phyloP scores from a whole-genome alignment of 2,329 filamentous ascomycete species.

The Coniochaeta sp. region DNA sequence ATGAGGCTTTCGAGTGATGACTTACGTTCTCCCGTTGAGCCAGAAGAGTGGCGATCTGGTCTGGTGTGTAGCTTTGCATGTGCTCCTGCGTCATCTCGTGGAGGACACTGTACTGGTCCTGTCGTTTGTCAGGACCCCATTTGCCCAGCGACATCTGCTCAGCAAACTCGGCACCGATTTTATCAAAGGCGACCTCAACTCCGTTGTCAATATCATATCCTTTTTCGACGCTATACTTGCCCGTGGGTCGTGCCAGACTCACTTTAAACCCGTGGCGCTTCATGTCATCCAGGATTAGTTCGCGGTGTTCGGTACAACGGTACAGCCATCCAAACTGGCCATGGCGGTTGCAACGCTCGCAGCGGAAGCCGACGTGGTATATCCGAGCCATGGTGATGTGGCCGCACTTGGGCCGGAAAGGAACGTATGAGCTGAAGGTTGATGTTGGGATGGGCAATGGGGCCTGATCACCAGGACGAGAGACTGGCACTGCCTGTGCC shows the following conservation, averaged over 20 bases:
- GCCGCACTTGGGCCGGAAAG: slow-evolving; percentile 40
- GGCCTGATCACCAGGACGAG: background rate
- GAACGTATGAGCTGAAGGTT: slow-evolving; percentile 2
- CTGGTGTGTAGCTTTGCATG: slow-evolving; percentile 35
- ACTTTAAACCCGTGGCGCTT: slow-evolving; percentile 11
- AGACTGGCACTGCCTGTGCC: background rate
- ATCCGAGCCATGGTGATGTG: slow-evolving; percentile 63
- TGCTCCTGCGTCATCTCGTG: slow-evolving; percentile 34
- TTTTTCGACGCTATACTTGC: slow-evolving; percentile 1
- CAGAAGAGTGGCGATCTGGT: slow-evolving; percentile 40
- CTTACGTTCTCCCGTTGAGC: slow-evolving; percentile 42
- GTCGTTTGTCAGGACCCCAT: slow-evolving; percentile 31
- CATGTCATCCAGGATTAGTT: slow-evolving; percentile 30
- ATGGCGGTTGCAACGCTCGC: slow-evolving; percentile 47
- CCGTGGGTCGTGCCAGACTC: slow-evolving; percentile 5
- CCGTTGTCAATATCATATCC: slow-evolving; percentile 2
- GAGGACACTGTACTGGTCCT: slow-evolving; percentile 36
- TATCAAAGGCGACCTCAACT: slow-evolving; percentile 24
- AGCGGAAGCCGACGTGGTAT: slow-evolving; percentile 45
- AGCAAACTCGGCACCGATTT: slow-evolving; percentile 23
- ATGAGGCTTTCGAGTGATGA: background rate
- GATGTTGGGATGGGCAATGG: slow-evolving; percentile 4
- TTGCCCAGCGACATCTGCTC: slow-evolving; percentile 25
- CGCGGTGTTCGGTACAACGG: slow-evolving; percentile 59
- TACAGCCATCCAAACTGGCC: slow-evolving; percentile 67